These are phyloP conservation scores for Oryza brachyantha DNA, from an alignment of 176 grass and related monocot species.

Conservation along the genomic window DNA sequence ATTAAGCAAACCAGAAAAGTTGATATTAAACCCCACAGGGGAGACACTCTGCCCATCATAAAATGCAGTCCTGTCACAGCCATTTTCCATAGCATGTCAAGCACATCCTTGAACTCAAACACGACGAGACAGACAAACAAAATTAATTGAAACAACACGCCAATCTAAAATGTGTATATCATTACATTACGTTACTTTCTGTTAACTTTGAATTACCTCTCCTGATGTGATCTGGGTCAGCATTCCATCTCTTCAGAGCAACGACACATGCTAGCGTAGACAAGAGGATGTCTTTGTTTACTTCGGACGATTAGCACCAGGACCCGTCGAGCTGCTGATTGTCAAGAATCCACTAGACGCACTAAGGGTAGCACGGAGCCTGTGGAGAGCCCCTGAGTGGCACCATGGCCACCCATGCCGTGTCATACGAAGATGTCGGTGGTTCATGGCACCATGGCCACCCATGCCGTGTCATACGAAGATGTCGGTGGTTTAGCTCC, in stretches of 20 bases:
- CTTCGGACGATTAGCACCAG: no score
- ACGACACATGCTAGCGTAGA: slow-evolving; percentile 61
- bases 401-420: slow-evolving; percentile 41
- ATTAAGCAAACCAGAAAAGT: not conserved
- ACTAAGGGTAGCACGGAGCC: slow-evolving; percentile 40
- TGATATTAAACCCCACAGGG: not conserved
- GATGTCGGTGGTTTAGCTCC: not conserved
- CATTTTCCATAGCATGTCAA: no score
- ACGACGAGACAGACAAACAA: no score
- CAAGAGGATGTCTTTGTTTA: slow-evolving; percentile 34
- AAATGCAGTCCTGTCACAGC: not conserved
- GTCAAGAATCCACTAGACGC: slow-evolving; percentile 54
- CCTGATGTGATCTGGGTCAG: slow-evolving; percentile 41
- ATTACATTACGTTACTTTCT: no score
- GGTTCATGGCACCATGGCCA: slow-evolving; percentile 59
- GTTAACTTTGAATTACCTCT: no score
- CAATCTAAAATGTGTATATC: no score
- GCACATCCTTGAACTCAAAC: no score
- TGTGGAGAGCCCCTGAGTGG: slow-evolving; percentile 20
- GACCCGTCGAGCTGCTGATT: slow-evolving; percentile 29
- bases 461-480: slow-evolving; percentile 21
- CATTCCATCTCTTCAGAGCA: slow-evolving; percentile 54
- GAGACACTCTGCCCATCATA: not conserved
- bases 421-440: not conserved
- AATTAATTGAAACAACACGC: no score